Evolutionary conservation across 306 rosid genomes (phyloP).

Genomic region (Lathyrus sativus): DNA sequence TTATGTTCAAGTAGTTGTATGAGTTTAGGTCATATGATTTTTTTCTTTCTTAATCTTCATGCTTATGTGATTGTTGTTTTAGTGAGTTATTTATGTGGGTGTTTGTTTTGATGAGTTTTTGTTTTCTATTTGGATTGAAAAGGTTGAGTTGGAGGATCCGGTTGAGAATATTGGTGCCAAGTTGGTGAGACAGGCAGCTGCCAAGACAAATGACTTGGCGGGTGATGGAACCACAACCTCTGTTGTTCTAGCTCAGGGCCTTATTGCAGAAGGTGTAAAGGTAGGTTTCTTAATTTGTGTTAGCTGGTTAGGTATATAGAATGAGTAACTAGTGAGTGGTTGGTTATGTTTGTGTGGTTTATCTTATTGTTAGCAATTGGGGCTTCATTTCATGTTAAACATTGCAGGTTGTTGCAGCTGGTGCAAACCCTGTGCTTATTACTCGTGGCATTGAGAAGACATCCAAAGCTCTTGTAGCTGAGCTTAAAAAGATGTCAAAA

Average conservation of each 20-base stretch:
- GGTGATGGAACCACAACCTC: slow-evolving; percentile 99
- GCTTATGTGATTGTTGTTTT: not conserved
- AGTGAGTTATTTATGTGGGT: not conserved
- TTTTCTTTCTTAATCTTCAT: not conserved
- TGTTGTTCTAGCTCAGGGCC: slow-evolving; percentile 98
- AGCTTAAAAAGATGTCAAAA: slow-evolving; percentile 81
- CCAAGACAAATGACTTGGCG: slow-evolving; percentile 97
- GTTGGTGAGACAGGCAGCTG: slow-evolving; percentile 97
- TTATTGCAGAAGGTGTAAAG: slow-evolving; percentile 98
- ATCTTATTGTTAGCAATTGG: not conserved
- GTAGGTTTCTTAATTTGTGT: slow-evolving; percentile 53
- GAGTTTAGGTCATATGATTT: not conserved
- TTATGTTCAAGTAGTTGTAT: not conserved
- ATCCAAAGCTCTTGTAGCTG: slow-evolving; percentile 71
- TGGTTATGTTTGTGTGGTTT: slow-evolving; percentile 5
- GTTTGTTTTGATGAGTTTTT: not conserved
- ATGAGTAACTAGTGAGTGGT: not conserved
- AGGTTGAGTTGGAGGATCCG: slow-evolving; percentile 99
- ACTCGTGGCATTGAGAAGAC: slow-evolving; percentile 99
- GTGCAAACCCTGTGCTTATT: slow-evolving; percentile 96
- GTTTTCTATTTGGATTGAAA: slow-evolving; percentile 6
- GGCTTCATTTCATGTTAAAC: slow-evolving; percentile 3
- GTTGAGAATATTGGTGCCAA: slow-evolving; percentile 99
- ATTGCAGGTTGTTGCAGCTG: slow-evolving; percentile 93
- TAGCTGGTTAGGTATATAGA: not conserved